Evolutionary conservation across 257 asterid species (phyloP).

Genomic region (Salvia hispanica): DNA sequence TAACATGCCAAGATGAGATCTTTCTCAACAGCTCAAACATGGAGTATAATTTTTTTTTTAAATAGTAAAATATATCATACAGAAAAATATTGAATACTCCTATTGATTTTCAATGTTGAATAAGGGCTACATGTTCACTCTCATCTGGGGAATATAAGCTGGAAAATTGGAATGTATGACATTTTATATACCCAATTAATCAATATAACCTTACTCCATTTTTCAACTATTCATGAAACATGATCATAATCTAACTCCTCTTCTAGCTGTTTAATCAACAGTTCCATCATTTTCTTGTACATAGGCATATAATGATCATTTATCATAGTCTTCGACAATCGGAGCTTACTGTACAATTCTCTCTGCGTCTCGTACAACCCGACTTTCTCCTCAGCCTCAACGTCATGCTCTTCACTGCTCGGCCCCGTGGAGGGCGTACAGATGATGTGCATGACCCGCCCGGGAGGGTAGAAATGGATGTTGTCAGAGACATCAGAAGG

Average conservation of each 20-base stretch:
- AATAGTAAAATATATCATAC: no score
- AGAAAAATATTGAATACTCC: not conserved
- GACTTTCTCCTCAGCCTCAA: slow-evolving; percentile 48
- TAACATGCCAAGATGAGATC: no score
- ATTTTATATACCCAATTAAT: slow-evolving; percentile 20
- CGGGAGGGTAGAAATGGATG: slow-evolving; percentile 79
- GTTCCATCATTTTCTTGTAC: slow-evolving; percentile 91
- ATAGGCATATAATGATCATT: slow-evolving; percentile 95
- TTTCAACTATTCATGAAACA: slow-evolving; percentile 29
- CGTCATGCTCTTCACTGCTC: slow-evolving; percentile 37
- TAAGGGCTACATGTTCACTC: not conserved
- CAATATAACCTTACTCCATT: slow-evolving; percentile 11
- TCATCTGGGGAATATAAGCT: not conserved
- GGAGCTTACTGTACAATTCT: slow-evolving; percentile 77
- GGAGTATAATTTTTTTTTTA: no score
- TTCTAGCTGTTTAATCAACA: slow-evolving; percentile 71
- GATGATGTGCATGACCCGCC: slow-evolving; percentile 77
- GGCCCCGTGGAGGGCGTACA: slow-evolving; percentile 47
- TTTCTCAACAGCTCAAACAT: not conserved
- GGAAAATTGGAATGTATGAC: slow-evolving; percentile 19
- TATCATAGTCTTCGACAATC: slow-evolving; percentile 81
- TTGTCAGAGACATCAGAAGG: slow-evolving; percentile 66
- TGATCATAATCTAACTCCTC: slow-evolving; percentile 52
- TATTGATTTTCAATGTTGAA: not conserved
- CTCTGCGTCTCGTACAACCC: slow-evolving; percentile 74